These are phyloP conservation scores for Murraya koenigii DNA, from an alignment of 345 rosid genomes.

Conservation along the genomic window DNA sequence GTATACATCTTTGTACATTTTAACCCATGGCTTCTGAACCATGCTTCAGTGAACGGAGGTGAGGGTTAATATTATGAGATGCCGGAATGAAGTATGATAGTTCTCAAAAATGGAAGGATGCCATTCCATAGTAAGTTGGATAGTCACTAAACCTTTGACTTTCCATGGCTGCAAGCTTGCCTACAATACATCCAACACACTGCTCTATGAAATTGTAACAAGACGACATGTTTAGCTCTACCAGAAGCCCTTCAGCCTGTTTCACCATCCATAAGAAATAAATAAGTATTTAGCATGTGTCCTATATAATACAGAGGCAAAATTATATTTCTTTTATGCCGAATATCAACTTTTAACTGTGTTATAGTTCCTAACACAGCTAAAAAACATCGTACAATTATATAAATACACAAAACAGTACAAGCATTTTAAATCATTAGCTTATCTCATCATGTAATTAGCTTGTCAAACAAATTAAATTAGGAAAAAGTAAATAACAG, in stretches of 20 bases:
- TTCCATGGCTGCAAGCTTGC: constrained; percentile 51
- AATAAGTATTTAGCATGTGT: not conserved
- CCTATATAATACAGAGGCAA: not conserved
- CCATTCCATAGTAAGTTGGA: not conserved
- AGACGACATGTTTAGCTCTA: constrained; percentile 55
- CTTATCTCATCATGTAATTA: not conserved
- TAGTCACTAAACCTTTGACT: constrained; percentile 53
- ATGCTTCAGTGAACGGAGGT: not conserved
- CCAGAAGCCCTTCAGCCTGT: constrained; percentile 78
- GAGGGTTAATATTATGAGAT: not conserved
- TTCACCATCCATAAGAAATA: constrained; percentile 9
- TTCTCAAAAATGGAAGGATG: not conserved
- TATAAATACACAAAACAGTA: not conserved
- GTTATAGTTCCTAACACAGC: not conserved
- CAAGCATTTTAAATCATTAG: not conserved
- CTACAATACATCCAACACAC: constrained; percentile 43
- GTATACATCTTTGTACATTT: not conserved
- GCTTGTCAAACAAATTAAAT: not conserved
- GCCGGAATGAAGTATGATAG: not conserved
- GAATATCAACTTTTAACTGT: not conserved
- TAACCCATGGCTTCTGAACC: not conserved
- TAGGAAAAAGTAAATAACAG: not conserved
- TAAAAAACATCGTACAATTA: not conserved
- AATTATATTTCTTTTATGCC: not conserved
- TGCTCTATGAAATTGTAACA: constrained; percentile 60